Conservation (phyloP, 192 early-diverging fungal species). For the Podila horticola region DNA sequence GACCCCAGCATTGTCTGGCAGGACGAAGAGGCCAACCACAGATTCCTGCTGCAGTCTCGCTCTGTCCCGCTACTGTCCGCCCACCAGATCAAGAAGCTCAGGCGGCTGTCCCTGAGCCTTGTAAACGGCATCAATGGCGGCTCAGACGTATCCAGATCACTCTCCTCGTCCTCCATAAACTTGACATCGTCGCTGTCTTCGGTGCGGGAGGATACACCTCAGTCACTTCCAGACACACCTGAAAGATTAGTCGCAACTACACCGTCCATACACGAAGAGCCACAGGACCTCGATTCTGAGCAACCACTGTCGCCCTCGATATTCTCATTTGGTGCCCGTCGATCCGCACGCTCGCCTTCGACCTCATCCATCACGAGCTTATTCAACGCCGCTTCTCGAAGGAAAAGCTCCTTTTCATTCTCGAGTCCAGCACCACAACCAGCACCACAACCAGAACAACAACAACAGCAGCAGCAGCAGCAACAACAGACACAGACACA, state of each 20-base stretch:
- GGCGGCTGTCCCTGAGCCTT: conserved; percentile 30
- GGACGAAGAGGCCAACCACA: conserved; percentile 51
- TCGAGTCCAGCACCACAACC: background rate
- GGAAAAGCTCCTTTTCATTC: conserved; percentile 1
- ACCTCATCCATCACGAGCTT: background rate
- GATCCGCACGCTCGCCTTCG: background rate
- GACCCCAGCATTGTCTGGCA: conserved; percentile 47
- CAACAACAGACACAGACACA: background rate
- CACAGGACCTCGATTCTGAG: conserved; percentile 2
- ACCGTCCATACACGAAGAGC: background rate
- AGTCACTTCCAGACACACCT: background rate
- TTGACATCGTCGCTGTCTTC: conserved; percentile 3
- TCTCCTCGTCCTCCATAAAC: background rate
- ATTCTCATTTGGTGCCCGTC: background rate
- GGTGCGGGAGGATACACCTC: conserved; percentile 2
- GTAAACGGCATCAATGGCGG: conserved; percentile 22
- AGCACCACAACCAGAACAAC: background rate
- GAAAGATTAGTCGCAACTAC: background rate
- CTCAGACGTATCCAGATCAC: background rate
- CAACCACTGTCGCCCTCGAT: background rate
- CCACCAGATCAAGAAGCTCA: conserved; percentile 43
- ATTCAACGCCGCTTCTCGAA: background rate
- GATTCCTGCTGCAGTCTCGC: conserved; percentile 44
- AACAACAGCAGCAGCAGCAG: background rate
- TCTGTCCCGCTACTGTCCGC: conserved; percentile 32